Evolutionary conservation across 352 stramenopile species (phyloP).

Genomic region (Pythium monospermum): DNA sequence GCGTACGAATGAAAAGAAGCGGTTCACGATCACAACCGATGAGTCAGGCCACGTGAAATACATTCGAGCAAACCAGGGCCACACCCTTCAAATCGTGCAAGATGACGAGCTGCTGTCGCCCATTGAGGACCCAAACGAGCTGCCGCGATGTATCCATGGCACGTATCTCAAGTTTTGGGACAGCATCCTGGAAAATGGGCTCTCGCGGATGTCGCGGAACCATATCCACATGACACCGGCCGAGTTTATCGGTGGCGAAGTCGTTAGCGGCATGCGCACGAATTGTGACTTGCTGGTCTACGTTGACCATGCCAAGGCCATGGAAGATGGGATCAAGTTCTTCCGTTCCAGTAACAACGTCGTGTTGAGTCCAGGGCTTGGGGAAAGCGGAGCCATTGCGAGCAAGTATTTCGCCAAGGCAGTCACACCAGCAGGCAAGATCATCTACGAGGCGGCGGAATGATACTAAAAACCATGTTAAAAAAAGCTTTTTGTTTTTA

Average conservation of each 20-base stretch:
- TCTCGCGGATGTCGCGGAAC: slow-evolving; percentile 80
- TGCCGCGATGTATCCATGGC: slow-evolving; percentile 68
- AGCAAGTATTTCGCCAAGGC: slow-evolving; percentile 59
- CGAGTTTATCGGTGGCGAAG: slow-evolving; percentile 38
- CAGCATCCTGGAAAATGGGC: slow-evolving; percentile 46
- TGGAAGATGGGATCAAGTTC: slow-evolving; percentile 72
- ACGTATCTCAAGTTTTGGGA: slow-evolving; percentile 71
- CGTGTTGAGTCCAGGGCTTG: slow-evolving; percentile 56
- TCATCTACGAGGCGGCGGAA: slow-evolving; percentile 36
- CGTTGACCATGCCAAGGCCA: slow-evolving; percentile 47
- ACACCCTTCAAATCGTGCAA: slow-evolving; percentile 57
- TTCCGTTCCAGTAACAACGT: slow-evolving; percentile 86
- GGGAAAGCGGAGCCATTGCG: slow-evolving; percentile 42
- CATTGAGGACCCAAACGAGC: slow-evolving; percentile 36
- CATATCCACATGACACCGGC: slow-evolving; percentile 81
- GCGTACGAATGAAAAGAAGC: slow-evolving; percentile 63
- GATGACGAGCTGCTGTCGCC: slow-evolving; percentile 71
- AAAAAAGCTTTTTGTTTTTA: too few relatives aligned
- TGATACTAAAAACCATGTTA: background rate
- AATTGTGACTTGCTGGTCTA: slow-evolving; percentile 76
- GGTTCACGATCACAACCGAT: slow-evolving; percentile 64
- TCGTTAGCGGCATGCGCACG: slow-evolving; percentile 74
- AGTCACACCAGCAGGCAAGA: slow-evolving; percentile 36
- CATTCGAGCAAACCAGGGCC: slow-evolving; percentile 82
- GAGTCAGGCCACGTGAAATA: slow-evolving; percentile 31